Evolutionary conservation across 164 flowering plant species (phyloP), one percentile per base, ranked within the genome.

Genomic region (Stephania japonica): DNA sequence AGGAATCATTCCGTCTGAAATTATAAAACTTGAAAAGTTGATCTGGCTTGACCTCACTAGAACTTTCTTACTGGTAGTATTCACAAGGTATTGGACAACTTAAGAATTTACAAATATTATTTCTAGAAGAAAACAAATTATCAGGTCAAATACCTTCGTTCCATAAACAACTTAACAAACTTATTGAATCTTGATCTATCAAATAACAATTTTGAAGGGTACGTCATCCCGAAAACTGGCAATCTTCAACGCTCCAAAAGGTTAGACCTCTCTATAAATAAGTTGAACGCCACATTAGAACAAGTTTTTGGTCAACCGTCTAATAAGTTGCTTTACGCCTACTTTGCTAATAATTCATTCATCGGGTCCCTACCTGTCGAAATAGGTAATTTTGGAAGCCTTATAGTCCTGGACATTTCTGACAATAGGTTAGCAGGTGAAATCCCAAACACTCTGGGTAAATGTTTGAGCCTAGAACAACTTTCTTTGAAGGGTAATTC

Each of bases 11-110:
- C 71, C 76, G 18, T 0, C 23, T 32, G 71, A 42, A 19, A 59
- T 74, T 74, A 19, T 53, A 23, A 74, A 67, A 44, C 76, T 74
- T 14, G 50, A 53, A 0, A 69, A 69, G 21, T 41, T 74, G 38
- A 68, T 32, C 10, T 0, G 0, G 18, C 9, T 73, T 25, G 56
- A n/a, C 38, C 3, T 73, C 4, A 6, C 7, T 14, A 0, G 1
- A 74, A 74, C 76, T 18, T 7, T 0, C 43, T 74, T 41, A 23
- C 61, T 4, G 72, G 71, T 43, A 23, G 18, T 32, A 74, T 74
- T 43, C 76, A 0, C 24, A 4, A 14, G 25, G 43, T 26, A 61
- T 74, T 42, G 65, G 62, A 8, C 42, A 61, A 8, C 72, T 75
- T 19, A 7, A 25, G 23, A 69, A 43, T 16, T 44, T 75, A 7